Conservation (phyloP, 176 grass and related monocot species). For the Eragrostis nindensis region DNA sequence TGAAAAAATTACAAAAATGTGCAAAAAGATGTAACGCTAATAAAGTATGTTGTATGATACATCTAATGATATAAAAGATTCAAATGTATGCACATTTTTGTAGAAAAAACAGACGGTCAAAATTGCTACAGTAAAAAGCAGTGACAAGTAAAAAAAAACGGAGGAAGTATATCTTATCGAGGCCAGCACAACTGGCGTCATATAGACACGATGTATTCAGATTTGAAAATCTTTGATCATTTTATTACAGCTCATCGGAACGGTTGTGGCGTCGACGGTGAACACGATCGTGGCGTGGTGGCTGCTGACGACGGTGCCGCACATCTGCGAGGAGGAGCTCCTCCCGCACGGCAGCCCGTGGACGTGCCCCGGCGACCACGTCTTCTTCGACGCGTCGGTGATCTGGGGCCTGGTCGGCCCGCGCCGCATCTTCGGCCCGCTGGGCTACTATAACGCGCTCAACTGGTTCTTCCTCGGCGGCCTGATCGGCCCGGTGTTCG, state of each 20-base stretch:
- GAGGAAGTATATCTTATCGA: no score
- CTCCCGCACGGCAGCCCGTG: slow-evolving; percentile 80
- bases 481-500: slow-evolving; percentile 51
- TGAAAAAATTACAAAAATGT: no score
- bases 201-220: not conserved
- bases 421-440: slow-evolving; percentile 78
- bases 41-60: no score
- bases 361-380: slow-evolving; percentile 80
- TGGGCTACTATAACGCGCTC: slow-evolving; percentile 69
- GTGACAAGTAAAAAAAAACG: no score
- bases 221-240: not conserved
- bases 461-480: slow-evolving; percentile 93
- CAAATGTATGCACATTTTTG: no score
- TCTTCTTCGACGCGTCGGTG: slow-evolving; percentile 94
- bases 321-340: slow-evolving; percentile 69
- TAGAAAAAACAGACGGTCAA: no score
- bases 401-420: slow-evolving; percentile 96
- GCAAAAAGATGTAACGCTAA: no score
- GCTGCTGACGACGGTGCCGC: slow-evolving; percentile 71
- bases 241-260: slow-evolving; percentile 74
- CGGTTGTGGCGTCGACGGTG: slow-evolving; percentile 63
- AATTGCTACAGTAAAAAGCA: no score
- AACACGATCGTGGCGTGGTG: slow-evolving; percentile 83
- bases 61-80: no score
- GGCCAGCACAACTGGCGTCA: no score